phyloP scores from a whole-genome alignment of 225 moss, liverwort and hornwort genomes.

The Physcomitrellopsis africana region DNA sequence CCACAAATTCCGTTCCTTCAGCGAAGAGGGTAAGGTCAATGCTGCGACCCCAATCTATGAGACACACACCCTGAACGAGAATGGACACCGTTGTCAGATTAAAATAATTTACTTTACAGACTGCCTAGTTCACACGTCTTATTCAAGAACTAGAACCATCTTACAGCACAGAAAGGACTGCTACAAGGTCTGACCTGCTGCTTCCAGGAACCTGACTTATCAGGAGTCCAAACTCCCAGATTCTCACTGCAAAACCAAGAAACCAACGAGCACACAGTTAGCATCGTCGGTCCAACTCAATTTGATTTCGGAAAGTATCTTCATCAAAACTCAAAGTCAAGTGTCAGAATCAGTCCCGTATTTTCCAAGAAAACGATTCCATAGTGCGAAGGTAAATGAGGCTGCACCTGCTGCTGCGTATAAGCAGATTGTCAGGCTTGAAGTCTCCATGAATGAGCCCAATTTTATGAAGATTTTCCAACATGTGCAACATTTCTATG shows the following conservation, averaged over 20 bases:
- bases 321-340: background rate
- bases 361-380: background rate
- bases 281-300: conserved; percentile 10
- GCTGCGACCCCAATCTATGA: conserved; percentile 99
- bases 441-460: conserved; percentile 98
- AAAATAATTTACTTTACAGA: background rate
- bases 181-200: conserved; percentile 57
- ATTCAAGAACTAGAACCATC: conserved; percentile 13
- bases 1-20: conserved; percentile 69
- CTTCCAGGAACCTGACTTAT: conserved; percentile 76
- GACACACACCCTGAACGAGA: conserved; percentile 75
- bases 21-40: conserved; percentile 83
- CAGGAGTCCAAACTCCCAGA: conserved; percentile 66
- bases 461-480: conserved; percentile 82
- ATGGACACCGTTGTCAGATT: conserved; percentile 11
- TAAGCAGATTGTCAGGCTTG: conserved; percentile 97
- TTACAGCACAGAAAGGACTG: background rate
- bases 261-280: conserved; percentile 2
- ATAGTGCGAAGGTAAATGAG: background rate
- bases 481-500: conserved; percentile 85
- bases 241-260: conserved; percentile 54
- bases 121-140: background rate
- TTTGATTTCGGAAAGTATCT: background rate
- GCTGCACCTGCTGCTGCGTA: conserved; percentile 79
- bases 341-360: background rate